Base-by-base conservation (phyloP, 805 yeast species). In the Clavispora vitiphila region DNA sequence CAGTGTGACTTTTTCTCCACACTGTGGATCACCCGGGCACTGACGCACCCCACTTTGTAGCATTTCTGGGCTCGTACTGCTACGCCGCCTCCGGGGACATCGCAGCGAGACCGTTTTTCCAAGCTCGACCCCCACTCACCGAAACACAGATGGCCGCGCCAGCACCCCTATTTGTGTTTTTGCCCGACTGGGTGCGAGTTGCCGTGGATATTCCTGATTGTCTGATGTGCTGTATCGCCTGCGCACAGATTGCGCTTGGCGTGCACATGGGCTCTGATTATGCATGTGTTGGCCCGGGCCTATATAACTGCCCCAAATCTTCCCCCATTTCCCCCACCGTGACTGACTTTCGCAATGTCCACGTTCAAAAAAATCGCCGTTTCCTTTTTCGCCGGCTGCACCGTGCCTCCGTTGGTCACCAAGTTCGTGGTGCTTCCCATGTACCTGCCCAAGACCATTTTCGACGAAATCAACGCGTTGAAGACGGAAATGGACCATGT, bases 401-500 rank as follows among this genome's bases (percentile, higher is more conserved):
- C 56, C 1, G 37, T 62, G 11, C 67, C 69, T 21, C 67, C 68
- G 1, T 16, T 62, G 6, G 39, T 57, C 10, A 62, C 69, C 8
- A 60, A 56, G 36, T 46, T 56, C 29, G 40, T 56, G 8, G 40
- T 65, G 11, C 42, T 54, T 25, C 71, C 69, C 4, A 29, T 29
- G 32, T 40, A 46, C 15, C 48, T 52, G 23, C 41, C 61, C 38
- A 60, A 56, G 16, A 14, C 52, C 3, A 49, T 53, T 35, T 53
- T 46, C 35, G 58, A 58, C 27, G 69, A 65, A 39, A 56, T 65
- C 21, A 61, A 63, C 40, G 43, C 48, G 22, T 50, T 65, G 21
- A 61, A 57, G 35, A 57, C 62, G 41, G 60, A 59, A 32, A 23
- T 65, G 34, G 69, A 66, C 39, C 50, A 50, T 37, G 50, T 64